Evolutionary conservation across 1,139 yeast genomes (phyloP).

Genomic region (Blastobotrys raffinosifermentans): DNA sequence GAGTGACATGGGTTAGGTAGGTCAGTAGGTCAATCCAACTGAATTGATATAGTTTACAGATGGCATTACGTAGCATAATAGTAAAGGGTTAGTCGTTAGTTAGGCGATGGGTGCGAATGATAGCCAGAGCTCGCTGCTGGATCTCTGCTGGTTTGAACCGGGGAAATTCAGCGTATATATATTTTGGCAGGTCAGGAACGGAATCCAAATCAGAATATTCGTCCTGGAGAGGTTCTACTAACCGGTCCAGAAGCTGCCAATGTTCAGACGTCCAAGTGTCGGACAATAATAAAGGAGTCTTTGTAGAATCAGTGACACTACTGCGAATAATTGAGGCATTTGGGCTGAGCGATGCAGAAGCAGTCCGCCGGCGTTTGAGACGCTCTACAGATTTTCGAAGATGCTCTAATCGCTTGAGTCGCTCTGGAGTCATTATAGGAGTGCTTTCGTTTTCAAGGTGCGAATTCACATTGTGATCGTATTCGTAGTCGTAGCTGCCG

Average conservation of each 20-base stretch:
- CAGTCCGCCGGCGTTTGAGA: slow-evolving; percentile 3
- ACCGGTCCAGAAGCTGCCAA: slow-evolving; percentile 12
- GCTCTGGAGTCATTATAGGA: too few relatives aligned
- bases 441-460: too few relatives aligned
- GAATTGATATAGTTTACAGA: too few relatives aligned
- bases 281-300: too few relatives aligned
- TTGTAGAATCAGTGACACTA: too few relatives aligned
- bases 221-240: slow-evolving; percentile 10
- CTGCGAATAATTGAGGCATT: not conserved
- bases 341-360: not conserved
- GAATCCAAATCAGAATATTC: slow-evolving; percentile 6
- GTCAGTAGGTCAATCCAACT: too few relatives aligned
- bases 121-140: slow-evolving; percentile 14
- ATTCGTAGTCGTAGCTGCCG: too few relatives aligned
- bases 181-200: slow-evolving; percentile 12
- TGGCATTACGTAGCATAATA: too few relatives aligned
- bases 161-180: slow-evolving; percentile 11
- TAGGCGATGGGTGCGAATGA: too few relatives aligned
- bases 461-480: too few relatives aligned
- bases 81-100: too few relatives aligned
- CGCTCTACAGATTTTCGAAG: slow-evolving; percentile 3
- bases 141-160: slow-evolving; percentile 12
- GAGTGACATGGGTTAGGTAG: too few relatives aligned
- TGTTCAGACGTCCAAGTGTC: slow-evolving; percentile 11
- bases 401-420: not conserved